Evolutionary conservation across 179 eudicot genomes (phyloP), one percentile per base, ranked within the genome.

Genomic region (Patellifolia procumbens): DNA sequence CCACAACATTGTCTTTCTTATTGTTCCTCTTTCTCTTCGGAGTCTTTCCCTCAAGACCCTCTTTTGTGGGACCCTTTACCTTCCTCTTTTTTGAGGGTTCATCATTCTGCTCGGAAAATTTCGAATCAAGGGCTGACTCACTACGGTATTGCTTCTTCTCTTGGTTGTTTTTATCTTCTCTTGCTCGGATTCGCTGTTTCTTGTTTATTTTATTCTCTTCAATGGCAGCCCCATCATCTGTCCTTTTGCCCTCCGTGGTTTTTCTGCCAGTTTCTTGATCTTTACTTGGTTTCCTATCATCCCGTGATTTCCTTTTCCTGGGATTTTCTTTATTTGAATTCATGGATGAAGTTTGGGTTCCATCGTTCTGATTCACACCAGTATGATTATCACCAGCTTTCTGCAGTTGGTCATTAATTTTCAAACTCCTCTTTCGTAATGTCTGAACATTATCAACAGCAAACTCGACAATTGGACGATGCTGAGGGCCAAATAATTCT

Each of bases 381-480:
- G 74, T 75, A 31, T 35, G 79, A 58, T 72, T 77, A 69, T 79
- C 39, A 17, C 66, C 53, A 12, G 74, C 58, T 74, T 77, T 89
- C 74, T 70, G 86, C 72, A 78, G 82, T 79, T 89, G 92, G 46
- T 84, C 81, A 77, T 88, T 76, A 22, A 87, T 76, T 82, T 91
- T 92, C 70, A 83, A 81, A 79, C 77, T 75, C 46, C 97, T 89
- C 73, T 86, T 91, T 78, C 91, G 89, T 80, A 95, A 71, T 34
- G 83, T 91, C 76, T 91, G 97, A 61, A 91, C 83, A 79, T 95
- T 90, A 77, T 95, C 97, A 64, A 95, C 81, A 76, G 99, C 97
- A 80, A 95, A 95, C 86, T 91, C 98, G 87, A 91, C 97, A 64
- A 95, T 93, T 4, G 99, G 99, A 42, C 99, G 97, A 85, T 89